Percentiles rank a stretch among this genome's conserved stretches.
These are phyloP conservation scores for Colletotrichum filicis DNA, from an alignment of 2,329 filamentous ascomycete species.

Conservation along the genomic window DNA sequence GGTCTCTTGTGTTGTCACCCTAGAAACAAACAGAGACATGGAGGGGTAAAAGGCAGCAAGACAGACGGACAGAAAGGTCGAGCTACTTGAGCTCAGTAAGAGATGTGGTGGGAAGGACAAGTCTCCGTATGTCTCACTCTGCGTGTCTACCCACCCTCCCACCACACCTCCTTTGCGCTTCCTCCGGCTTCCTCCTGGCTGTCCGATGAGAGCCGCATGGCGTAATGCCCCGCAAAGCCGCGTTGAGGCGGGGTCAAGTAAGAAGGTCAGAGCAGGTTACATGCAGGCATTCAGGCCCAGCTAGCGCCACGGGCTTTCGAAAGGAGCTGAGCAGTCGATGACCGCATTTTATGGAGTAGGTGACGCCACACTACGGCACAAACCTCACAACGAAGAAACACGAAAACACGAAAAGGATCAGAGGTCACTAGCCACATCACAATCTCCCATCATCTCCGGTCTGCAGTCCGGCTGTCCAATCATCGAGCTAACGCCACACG, in stretches of 20 bases:
- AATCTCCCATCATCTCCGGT: not conserved
- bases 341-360: constrained; percentile 36
- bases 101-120: not conserved
- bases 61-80: not conserved
- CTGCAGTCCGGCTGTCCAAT: not conserved
- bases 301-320: not conserved
- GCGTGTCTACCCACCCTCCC: no score
- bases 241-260: constrained; percentile 1
- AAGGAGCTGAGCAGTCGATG: constrained; percentile 21
- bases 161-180: not conserved
- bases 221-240: constrained; percentile 32
- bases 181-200: not conserved
- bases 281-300: not conserved
- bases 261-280: not conserved
- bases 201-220: constrained; percentile 33
- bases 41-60: not conserved
- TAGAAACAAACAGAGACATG: not conserved
- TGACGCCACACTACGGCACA: constrained; percentile 32
- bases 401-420: not conserved
- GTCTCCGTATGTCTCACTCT: not conserved
- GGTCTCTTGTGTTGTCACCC: not conserved
- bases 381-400: not conserved
- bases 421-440: constrained; percentile 11
- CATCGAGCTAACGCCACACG: constrained; percentile 30
- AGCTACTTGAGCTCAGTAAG: not conserved